Conservation (phyloP, 208 protist species). For the Trypanosomatidae sp. region DNA sequence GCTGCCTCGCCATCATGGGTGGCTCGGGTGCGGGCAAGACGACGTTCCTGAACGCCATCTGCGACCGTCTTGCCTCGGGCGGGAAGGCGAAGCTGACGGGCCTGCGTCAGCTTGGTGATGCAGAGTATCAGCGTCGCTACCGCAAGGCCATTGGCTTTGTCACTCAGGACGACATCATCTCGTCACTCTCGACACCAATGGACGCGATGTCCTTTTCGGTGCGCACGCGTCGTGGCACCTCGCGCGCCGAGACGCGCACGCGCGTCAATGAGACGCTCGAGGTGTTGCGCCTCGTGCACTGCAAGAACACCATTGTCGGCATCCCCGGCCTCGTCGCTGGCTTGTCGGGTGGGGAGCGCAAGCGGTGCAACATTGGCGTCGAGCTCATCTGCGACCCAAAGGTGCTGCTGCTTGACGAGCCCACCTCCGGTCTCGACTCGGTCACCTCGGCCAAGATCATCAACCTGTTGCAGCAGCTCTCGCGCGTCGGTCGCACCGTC, state of each 20-base stretch:
- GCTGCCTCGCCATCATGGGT: constrained; percentile 74
- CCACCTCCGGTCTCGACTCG: constrained; percentile 84
- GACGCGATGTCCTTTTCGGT: constrained; percentile 65
- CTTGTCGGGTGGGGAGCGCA: constrained; percentile 83
- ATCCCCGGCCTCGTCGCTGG: constrained; percentile 46
- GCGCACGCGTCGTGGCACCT: constrained; percentile 43
- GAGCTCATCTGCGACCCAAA: constrained; percentile 83
- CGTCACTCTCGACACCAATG: constrained; percentile 37
- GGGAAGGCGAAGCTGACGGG: constrained; percentile 26
- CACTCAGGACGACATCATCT: constrained; percentile 74
- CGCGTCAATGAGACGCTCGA: constrained; percentile 54
- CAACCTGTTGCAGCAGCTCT: constrained; percentile 54
- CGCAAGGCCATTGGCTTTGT: constrained; percentile 66
- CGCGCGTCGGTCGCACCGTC: constrained; percentile 68
- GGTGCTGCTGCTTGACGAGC: constrained; percentile 84
- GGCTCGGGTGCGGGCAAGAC: constrained; percentile 79
- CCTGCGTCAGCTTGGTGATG: constrained; percentile 46
- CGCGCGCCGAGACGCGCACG: constrained; percentile 15
- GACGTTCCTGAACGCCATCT: constrained; percentile 76
- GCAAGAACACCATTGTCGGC: constrained; percentile 58
- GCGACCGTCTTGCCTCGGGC: constrained; percentile 31
- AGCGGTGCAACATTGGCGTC: constrained; percentile 78
- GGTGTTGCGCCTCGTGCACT: constrained; percentile 45
- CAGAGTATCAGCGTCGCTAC: constrained; percentile 34
- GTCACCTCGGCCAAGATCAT: constrained; percentile 75